Conservation (phyloP, 768 basidiomycete genomes). For the Lentinula sp. region DNA sequence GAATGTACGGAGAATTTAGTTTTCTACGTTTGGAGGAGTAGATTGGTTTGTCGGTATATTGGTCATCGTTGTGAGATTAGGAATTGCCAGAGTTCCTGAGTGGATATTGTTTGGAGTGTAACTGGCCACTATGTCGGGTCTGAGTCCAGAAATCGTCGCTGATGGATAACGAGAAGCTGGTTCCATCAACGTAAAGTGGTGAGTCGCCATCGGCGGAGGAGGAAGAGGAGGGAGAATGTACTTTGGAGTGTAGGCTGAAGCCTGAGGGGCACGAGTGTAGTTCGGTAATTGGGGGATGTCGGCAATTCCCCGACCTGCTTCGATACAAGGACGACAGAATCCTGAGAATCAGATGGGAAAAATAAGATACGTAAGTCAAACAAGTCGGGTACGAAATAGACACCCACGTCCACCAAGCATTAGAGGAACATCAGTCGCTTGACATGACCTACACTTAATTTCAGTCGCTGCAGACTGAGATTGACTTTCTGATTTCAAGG, state of each 20-base stretch:
- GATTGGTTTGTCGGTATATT: too few species aligned
- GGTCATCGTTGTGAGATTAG: background rate
- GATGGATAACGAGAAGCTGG: background rate
- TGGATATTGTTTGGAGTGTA: background rate
- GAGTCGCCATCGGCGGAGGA: background rate
- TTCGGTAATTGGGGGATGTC: constrained; percentile 18
- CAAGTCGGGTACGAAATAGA: background rate
- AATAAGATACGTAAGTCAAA: background rate
- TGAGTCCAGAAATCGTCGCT: background rate
- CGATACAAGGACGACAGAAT: constrained; percentile 65
- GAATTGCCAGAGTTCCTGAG: background rate
- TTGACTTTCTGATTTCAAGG: constrained; percentile 7
- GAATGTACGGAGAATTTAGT: too few species aligned
- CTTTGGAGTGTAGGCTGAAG: background rate
- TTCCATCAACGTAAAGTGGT: background rate
- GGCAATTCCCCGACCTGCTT: constrained; percentile 37
- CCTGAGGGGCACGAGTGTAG: background rate
- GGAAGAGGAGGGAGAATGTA: background rate
- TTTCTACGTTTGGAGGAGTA: too few species aligned
- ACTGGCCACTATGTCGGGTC: background rate
- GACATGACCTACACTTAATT: constrained; percentile 56
- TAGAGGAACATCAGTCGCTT: constrained; percentile 66
- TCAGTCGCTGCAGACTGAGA: constrained; percentile 25
- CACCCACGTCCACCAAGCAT: constrained; percentile 69
- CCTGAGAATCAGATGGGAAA: constrained; percentile 28